Evolutionary conservation across 2,329 filamentous ascomycete species (phyloP), one percentile per base, ranked within the genome.

Genomic region (Cercospora beticola): DNA sequence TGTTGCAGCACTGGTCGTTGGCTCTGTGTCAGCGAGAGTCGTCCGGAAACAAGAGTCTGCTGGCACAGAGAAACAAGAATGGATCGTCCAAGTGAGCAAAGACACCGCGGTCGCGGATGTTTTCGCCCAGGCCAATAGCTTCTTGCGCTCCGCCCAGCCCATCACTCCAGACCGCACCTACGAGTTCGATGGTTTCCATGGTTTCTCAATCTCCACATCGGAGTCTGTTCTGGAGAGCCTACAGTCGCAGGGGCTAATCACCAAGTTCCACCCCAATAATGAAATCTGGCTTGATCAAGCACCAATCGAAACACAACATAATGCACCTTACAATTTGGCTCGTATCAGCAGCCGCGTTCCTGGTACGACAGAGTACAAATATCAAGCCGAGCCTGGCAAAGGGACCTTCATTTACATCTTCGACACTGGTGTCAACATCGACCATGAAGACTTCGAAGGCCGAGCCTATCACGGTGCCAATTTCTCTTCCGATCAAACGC

Each of bases 161-260:
- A 46, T 65, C 7, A 46, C 68, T 43, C 61, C 71, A 5, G 70
- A 65, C 4, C 78, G 81, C 43, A 75, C 77, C 23, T 82, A 80
- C 71, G 70, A 72, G 54, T 78, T 81, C 62, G 80, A 77, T 31
- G 73, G 68, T n/a, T 81, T 79, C 72, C 79, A 77, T 63, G 81
- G 80, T n/a, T 79, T 81, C 57, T 74, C 79, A 26, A 78, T 77
- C 64, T 74, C 79, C 14, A 60, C 57, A 10, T 60, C 59, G 73
- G 80, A 28, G 71, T 69, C 54, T 74, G 79, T 40, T 72, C 74
- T n/a, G 68, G 79, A 33, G 70, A 80, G 12, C 62, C 74, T 8
- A 54, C 75, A 9, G 71, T 82, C 23, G 71, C 68, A 31, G 64
- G 61, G 62, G 57, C 68, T 30, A 57, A 67, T 16, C 59, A 79